Evolutionary conservation across 352 stramenopile species (phyloP).

Genomic region (Peronosclerospora sorghi): DNA sequence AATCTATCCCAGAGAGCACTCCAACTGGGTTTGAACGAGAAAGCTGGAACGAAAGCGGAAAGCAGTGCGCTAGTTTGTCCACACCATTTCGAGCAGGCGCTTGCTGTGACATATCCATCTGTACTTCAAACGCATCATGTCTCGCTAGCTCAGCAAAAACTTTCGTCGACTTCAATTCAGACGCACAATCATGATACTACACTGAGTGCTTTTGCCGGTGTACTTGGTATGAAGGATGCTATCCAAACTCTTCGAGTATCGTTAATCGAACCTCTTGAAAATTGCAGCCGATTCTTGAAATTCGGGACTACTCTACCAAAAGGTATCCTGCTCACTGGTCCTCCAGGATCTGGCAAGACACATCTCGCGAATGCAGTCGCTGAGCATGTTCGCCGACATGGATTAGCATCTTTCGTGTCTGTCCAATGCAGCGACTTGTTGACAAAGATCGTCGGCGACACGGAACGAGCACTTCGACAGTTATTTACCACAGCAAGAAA

Average conservation of each 20-base stretch:
- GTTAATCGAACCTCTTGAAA: slow-evolving; percentile 94
- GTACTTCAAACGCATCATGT: slow-evolving; percentile 93
- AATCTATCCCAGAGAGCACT: slow-evolving; percentile 66
- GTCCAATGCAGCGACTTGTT: slow-evolving; percentile 84
- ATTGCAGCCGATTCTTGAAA: slow-evolving; percentile 91
- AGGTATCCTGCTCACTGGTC: slow-evolving; percentile 97
- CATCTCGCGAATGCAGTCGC: slow-evolving; percentile 79
- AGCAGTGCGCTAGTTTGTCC: slow-evolving; percentile 7
- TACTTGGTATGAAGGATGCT: slow-evolving; percentile 96
- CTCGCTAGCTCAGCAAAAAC: slow-evolving; percentile 47
- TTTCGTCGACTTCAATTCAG: slow-evolving; percentile 19
- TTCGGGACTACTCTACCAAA: slow-evolving; percentile 95
- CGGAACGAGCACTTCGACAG: slow-evolving; percentile 78
- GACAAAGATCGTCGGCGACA: slow-evolving; percentile 87
- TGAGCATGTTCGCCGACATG: slow-evolving; percentile 39
- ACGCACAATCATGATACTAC: slow-evolving; percentile 3
- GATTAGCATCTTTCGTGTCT: slow-evolving; percentile 76
- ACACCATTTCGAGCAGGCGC: slow-evolving; percentile 74
- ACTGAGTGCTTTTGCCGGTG: slow-evolving; percentile 42
- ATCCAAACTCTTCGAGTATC: slow-evolving; percentile 94
- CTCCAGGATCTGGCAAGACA: slow-evolving; percentile 97
- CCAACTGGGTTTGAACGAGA: slow-evolving; percentile 49
- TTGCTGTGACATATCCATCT: slow-evolving; percentile 89
- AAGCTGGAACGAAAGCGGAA: background rate
- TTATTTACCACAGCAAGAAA: slow-evolving; percentile 80